phyloP scores from a whole-genome alignment of 108 stramenopile species.

The Cyclostephanos invisitatus region DNA sequence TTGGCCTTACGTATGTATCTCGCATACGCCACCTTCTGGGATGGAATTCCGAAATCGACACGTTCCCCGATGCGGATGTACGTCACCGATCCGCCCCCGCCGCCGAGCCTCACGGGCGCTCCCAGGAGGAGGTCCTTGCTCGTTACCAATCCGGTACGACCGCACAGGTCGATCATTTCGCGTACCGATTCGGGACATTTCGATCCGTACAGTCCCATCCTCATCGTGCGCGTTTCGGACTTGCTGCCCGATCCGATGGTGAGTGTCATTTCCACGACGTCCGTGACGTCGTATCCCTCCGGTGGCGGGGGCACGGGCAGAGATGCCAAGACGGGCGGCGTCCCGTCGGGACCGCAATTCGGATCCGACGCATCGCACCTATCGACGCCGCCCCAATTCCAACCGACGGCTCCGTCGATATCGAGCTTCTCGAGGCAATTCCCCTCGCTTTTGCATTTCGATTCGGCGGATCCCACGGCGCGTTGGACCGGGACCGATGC shows the following conservation, averaged over 20 bases:
- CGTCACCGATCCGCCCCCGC: background rate
- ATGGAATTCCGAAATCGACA: constrained; percentile 75
- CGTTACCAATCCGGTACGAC: constrained; percentile 52
- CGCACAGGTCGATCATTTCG: constrained; percentile 64
- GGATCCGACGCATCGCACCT: constrained; percentile 83
- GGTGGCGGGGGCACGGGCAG: constrained; percentile 37
- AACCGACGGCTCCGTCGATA: constrained; percentile 85
- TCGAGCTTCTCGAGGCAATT: constrained; percentile 82
- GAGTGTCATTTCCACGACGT: constrained; percentile 57
- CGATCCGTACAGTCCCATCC: constrained; percentile 75
- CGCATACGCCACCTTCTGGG: constrained; percentile 71
- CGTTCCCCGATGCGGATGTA: constrained; percentile 31
- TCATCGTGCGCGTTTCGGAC: constrained; percentile 50
- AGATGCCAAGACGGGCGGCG: constrained; percentile 42
- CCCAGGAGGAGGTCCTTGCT: constrained; percentile 58
- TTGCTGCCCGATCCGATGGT: constrained; percentile 56
- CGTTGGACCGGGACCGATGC: constrained; percentile 61
- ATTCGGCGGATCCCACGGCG: constrained; percentile 77
- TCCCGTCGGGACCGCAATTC: constrained; percentile 69
- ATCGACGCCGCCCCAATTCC: constrained; percentile 85
- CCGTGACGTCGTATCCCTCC: constrained; percentile 44
- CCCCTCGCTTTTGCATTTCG: constrained; percentile 63
- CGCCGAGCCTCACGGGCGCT: constrained; percentile 18
- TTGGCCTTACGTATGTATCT: constrained; percentile 45
- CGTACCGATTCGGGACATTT: constrained; percentile 46